phyloP scores from a whole-genome alignment of 352 stramenopile species.

The Globisporangium takayamanum region DNA sequence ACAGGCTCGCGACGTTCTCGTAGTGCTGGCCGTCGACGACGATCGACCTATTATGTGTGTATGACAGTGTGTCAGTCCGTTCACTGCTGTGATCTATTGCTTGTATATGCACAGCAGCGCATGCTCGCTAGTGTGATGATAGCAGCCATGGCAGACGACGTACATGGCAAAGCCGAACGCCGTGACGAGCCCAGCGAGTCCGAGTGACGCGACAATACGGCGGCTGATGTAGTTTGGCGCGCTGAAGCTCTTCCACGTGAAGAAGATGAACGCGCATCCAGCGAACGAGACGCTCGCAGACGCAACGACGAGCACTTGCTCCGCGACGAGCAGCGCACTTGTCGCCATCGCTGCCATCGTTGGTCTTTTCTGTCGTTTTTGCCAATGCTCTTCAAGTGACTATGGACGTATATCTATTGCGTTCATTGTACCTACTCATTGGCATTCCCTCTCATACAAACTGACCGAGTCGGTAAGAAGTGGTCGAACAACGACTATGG shows the following conservation, averaged over 20 bases:
- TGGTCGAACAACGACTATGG: background rate
- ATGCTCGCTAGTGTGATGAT: too few relatives aligned
- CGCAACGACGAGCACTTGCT: slow-evolving; percentile 46
- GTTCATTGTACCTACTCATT: background rate
- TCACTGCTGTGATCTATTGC: background rate
- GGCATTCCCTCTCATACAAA: too few relatives aligned
- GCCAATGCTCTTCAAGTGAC: background rate
- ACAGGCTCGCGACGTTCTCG: slow-evolving; percentile 35
- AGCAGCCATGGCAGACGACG: slow-evolving; percentile 1
- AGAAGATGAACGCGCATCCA: slow-evolving; percentile 65
- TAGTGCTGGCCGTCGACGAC: slow-evolving; percentile 53
- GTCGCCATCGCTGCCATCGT: background rate
- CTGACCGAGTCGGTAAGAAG: background rate
- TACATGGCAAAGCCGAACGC: slow-evolving; percentile 59
- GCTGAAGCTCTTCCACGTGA: slow-evolving; percentile 60
- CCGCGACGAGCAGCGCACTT: slow-evolving; percentile 20
- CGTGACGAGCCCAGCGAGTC: slow-evolving; percentile 49
- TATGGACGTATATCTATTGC: background rate
- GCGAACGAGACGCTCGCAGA: slow-evolving; percentile 52
- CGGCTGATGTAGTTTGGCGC: slow-evolving; percentile 63
- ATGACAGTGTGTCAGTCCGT: too few relatives aligned
- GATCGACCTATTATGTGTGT: slow-evolving; percentile 31
- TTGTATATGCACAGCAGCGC: background rate
- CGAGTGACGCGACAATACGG: slow-evolving; percentile 66
- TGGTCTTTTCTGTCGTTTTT: background rate